Conservation (phyloP, 768 basidiomycete genomes). For the Tremella mesenterica region DNA sequence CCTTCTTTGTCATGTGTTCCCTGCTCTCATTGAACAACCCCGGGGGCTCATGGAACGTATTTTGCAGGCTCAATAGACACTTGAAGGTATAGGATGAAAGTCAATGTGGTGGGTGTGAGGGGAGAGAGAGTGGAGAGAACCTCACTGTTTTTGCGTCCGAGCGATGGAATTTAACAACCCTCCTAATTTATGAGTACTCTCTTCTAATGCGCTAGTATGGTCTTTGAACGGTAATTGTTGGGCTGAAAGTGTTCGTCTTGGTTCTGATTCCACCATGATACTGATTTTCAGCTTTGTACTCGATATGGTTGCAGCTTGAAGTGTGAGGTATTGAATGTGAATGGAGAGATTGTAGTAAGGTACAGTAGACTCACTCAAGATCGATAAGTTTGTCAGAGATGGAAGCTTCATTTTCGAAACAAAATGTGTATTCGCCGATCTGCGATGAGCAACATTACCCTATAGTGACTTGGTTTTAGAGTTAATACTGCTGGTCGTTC, state of each 20-base stretch:
- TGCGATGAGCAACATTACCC: slow-evolving; percentile 8
- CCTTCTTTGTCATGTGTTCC: too few species aligned
- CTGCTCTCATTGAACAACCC: too few species aligned
- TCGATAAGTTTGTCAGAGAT: slow-evolving; percentile 75
- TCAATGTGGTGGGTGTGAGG: too few species aligned
- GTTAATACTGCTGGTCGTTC: too few species aligned
- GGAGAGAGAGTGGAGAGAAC: slow-evolving; percentile 15
- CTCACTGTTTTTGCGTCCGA: slow-evolving; percentile 86
- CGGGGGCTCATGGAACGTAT: slow-evolving; percentile 2
- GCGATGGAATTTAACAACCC: slow-evolving; percentile 82
- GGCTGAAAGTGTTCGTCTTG: slow-evolving; percentile 75
- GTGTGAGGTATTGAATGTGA: background rate
- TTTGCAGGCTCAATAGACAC: background rate
- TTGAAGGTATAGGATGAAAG: too few species aligned
- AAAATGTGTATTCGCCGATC: slow-evolving; percentile 61
- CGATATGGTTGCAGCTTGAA: background rate
- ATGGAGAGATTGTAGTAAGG: background rate
- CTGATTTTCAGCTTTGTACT: slow-evolving; percentile 54
- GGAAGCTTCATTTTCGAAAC: slow-evolving; percentile 96
- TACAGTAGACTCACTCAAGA: slow-evolving; percentile 48
- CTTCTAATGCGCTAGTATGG: slow-evolving; percentile 86
- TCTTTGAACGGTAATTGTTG: slow-evolving; percentile 73
- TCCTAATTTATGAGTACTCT: slow-evolving; percentile 85
- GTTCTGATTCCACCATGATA: slow-evolving; percentile 97
- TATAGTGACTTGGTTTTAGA: too few species aligned